A percentile compares a stretch with the other conserved stretches of the same genome.
phyloP scores from a whole-genome alignment of 139 green algal species.

The Astrephomene gubernaculifera region DNA sequence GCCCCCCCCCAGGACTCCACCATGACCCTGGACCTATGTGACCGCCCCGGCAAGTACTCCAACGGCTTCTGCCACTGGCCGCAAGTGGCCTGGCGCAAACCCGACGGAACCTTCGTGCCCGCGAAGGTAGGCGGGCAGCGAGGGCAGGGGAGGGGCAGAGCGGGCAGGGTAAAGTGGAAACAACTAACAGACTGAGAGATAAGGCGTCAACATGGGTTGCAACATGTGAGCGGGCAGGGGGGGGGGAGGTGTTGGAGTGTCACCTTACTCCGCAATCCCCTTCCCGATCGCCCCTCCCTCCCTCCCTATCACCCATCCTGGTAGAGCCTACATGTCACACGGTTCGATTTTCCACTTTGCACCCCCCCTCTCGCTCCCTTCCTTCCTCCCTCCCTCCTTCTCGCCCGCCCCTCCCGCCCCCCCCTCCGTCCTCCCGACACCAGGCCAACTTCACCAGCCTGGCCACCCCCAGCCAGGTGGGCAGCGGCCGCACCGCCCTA shows the following conservation, averaged over 20 bases:
- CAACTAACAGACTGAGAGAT: too few relatives aligned
- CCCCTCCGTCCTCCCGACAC: background rate
- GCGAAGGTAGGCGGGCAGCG: slow-evolving; percentile 5
- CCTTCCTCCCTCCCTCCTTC: background rate
- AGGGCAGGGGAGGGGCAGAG: too few relatives aligned
- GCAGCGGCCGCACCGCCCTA: slow-evolving; percentile 73
- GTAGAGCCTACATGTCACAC: too few relatives aligned
- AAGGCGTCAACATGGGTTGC: too few relatives aligned
- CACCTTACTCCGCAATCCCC: too few relatives aligned
- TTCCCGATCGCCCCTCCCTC: too few relatives aligned
- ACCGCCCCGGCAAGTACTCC: slow-evolving; percentile 71
- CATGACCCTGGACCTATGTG: slow-evolving; percentile 85
- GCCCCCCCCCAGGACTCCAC: slow-evolving; percentile 40
- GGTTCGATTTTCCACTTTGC: too few relatives aligned
- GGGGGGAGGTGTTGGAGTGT: too few relatives aligned
- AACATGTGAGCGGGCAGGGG: too few relatives aligned
- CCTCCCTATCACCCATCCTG: too few relatives aligned
- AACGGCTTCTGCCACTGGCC: slow-evolving; percentile 89
- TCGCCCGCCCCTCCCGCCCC: background rate
- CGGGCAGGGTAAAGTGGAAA: too few relatives aligned
- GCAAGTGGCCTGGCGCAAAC: slow-evolving; percentile 69
- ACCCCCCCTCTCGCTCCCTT: too few relatives aligned
- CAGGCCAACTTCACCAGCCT: slow-evolving; percentile 85
- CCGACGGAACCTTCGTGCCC: slow-evolving; percentile 69
- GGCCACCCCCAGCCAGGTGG: slow-evolving; percentile 74